These are phyloP conservation scores for Corylus americana DNA, from an alignment of 306 rosid genomes.

Conservation along the genomic window DNA sequence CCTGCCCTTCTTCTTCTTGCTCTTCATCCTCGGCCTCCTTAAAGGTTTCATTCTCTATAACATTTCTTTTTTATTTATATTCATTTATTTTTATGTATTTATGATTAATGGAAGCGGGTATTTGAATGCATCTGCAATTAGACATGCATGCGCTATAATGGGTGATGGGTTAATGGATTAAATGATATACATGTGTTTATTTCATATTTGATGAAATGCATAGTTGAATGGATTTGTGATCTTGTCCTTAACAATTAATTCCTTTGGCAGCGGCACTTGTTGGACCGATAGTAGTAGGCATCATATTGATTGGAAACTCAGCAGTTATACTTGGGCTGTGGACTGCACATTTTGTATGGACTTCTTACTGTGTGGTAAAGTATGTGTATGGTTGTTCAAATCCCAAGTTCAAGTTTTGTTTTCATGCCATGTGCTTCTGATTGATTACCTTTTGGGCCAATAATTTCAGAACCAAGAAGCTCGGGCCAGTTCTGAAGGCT, in stretches of 20 bases:
- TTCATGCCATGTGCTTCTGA: not conserved
- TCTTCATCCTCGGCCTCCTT: conserved; percentile 57
- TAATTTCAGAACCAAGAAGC: conserved; percentile 65
- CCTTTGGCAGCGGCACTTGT: conserved; percentile 47
- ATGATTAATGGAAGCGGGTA: not conserved
- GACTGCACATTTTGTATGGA: conserved; percentile 76
- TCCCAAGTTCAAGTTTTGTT: not conserved
- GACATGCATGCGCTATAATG: not conserved
- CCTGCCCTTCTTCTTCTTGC: conserved; percentile 67
- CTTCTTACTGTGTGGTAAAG: conserved; percentile 64
- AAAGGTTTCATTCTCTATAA: conserved; percentile 48
- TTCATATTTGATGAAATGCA: not conserved
- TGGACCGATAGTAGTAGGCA: conserved; percentile 46
- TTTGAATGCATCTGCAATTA: not conserved
- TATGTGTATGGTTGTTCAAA: conserved; percentile 1
- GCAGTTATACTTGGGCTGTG: conserved; percentile 66
- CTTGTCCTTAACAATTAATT: conserved; percentile 5
- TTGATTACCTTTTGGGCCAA: conserved; percentile 7
- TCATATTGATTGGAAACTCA: conserved; percentile 59
- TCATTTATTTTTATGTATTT: not conserved
- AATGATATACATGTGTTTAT: not conserved
- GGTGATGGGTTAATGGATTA: not conserved
- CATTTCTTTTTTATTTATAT: not conserved
- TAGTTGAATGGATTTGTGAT: not conserved
- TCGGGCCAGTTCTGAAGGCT: conserved; percentile 59